These are phyloP conservation scores for Naganishia randhawae DNA, from an alignment of 768 basidiomycete genomes.

Conservation along the genomic window DNA sequence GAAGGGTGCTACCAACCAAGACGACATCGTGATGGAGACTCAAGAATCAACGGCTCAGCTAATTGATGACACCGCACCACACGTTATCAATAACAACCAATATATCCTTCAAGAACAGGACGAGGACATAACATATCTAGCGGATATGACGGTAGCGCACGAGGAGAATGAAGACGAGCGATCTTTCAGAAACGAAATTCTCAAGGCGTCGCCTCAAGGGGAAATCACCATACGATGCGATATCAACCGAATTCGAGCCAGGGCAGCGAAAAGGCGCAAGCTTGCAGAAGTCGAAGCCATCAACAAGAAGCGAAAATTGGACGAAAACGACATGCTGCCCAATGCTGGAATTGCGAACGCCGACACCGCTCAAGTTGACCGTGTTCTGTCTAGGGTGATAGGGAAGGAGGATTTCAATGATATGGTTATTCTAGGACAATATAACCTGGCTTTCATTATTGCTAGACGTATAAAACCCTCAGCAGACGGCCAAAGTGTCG, in stretches of 20 bases:
- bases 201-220: constrained; percentile 5
- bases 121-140: constrained; percentile 25
- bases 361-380: constrained; percentile 59
- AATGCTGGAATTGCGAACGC: constrained; percentile 43
- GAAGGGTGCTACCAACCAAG: background rate
- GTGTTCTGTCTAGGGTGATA: constrained; percentile 76
- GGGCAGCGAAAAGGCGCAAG: constrained; percentile 27
- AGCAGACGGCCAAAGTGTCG: constrained; percentile 51
- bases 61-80: background rate
- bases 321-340: constrained; percentile 24
- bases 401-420: constrained; percentile 74
- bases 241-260: constrained; percentile 23
- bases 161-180: background rate
- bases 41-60: background rate
- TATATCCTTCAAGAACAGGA: constrained; percentile 20
- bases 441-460: constrained; percentile 92
- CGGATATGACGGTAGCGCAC: constrained; percentile 1
- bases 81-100: constrained; percentile 19
- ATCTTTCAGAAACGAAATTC: constrained; percentile 18
- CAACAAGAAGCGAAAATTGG: background rate
- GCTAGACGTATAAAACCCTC: constrained; percentile 59
- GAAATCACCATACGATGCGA: constrained; percentile 18
- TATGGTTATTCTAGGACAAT: constrained; percentile 89
- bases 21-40: constrained; percentile 12
- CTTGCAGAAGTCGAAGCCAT: constrained; percentile 34